phyloP scores from a whole-genome alignment of 1,284 basidiomycete species.

The Trichosporon sp. region DNA sequence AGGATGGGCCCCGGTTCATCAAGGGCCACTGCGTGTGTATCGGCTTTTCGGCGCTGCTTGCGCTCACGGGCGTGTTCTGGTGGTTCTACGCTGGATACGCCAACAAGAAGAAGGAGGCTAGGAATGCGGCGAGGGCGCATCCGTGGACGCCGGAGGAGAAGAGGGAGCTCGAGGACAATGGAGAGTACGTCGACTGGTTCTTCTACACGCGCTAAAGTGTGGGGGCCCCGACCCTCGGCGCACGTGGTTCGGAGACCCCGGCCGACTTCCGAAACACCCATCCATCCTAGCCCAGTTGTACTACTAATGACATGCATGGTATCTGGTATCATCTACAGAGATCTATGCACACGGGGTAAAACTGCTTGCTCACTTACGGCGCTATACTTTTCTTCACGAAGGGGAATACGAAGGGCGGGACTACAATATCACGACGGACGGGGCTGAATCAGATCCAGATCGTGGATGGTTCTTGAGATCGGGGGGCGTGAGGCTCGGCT shows the following conservation, averaged over 20 bases:
- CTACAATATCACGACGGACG: neutral
- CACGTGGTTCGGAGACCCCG: no score
- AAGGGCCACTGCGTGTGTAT: conserved; percentile 43
- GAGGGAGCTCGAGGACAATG: conserved; percentile 38
- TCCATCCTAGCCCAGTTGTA: no score
- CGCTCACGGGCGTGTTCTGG: conserved; percentile 37
- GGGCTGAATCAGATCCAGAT: neutral
- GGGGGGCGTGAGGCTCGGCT: no score
- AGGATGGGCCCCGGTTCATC: conserved; percentile 37
- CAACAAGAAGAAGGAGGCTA: conserved; percentile 40
- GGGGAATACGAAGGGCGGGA: neutral
- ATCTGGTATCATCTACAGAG: conserved; percentile 18
- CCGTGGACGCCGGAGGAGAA: conserved; percentile 41
- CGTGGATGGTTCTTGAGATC: neutral
- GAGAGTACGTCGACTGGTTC: conserved; percentile 46
- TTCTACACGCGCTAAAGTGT: conserved; percentile 36
- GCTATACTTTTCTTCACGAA: no score
- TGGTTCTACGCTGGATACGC: conserved; percentile 32
- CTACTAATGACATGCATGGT: conserved; percentile 20
- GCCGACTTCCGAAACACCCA: no score
- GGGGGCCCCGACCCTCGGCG: no score
- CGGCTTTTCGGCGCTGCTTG: conserved; percentile 33
- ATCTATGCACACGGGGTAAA: conserved; percentile 2
- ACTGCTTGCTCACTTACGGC: neutral
- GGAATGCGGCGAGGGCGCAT: no score